These are phyloP conservation scores for Neopestalotiopsis clavispora DNA, from an alignment of 2,329 filamentous ascomycete species.

Conservation along the genomic window DNA sequence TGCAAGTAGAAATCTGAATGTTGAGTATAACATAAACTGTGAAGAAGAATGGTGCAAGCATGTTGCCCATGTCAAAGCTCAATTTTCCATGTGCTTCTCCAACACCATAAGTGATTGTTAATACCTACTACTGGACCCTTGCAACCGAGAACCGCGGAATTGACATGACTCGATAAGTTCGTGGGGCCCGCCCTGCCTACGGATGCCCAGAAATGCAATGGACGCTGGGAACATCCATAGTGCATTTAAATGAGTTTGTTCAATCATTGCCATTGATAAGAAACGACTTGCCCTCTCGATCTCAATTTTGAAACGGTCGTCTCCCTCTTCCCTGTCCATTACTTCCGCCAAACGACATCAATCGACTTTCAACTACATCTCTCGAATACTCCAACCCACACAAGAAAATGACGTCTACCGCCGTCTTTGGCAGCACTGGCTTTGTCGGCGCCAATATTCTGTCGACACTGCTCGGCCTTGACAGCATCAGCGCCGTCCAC, in stretches of 20 bases:
- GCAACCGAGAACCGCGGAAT: background rate
- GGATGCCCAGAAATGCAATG: background rate
- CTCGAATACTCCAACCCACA: background rate
- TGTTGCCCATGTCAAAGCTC: background rate
- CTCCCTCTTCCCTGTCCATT: background rate
- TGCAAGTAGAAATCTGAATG: too few relatives aligned
- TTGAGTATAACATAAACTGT: too few relatives aligned
- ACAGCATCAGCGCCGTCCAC: constrained; percentile 57
- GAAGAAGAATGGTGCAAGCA: too few relatives aligned
- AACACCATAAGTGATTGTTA: too few relatives aligned
- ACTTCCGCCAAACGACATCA: background rate
- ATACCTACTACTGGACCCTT: background rate
- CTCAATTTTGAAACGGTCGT: background rate
- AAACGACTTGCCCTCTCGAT: background rate
- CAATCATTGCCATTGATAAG: background rate
- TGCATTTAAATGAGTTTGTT: background rate
- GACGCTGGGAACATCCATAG: background rate
- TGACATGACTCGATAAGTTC: background rate
- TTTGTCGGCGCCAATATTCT: constrained; percentile 79
- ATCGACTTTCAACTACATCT: background rate
- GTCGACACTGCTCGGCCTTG: constrained; percentile 60
- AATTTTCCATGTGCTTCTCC: background rate
- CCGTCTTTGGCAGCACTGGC: constrained; percentile 69
- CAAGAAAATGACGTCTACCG: constrained; percentile 49
- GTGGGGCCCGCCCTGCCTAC: background rate